phyloP scores from a whole-genome alignment of 345 rosid genomes.

The Brassica napus region Da-Ae NC_063451.1:40030501-40031000 shows the following conservation, averaged over 20 bases:
- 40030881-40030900: neutral
- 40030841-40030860: neutral
- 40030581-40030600: slow-evolving; percentile 82
- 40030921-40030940: slow-evolving; percentile 37
- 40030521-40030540: slow-evolving; percentile 72
- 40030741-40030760: slow-evolving; percentile 86
- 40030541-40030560: slow-evolving; percentile 95
- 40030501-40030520: slow-evolving; percentile 70
- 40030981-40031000: slow-evolving; percentile 79
- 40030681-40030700: slow-evolving; percentile 65
- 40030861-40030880: slow-evolving; percentile 39
- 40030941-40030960: slow-evolving; percentile 63
- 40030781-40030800: slow-evolving; percentile 19
- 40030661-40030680: slow-evolving; percentile 61
- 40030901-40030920: neutral
- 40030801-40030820: neutral
- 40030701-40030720: slow-evolving; percentile 74
- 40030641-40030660: neutral
- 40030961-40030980: slow-evolving; percentile 73
- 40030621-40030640: neutral
- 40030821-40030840: slow-evolving; percentile 4
- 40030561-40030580: slow-evolving; percentile 93
- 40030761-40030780: slow-evolving; percentile 81
- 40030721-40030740: slow-evolving; percentile 77
- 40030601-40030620: slow-evolving; percentile 27